phyloP scores from a whole-genome alignment of 2,329 filamentous ascomycete species.

The Sclerotinia glacialis region DNA sequence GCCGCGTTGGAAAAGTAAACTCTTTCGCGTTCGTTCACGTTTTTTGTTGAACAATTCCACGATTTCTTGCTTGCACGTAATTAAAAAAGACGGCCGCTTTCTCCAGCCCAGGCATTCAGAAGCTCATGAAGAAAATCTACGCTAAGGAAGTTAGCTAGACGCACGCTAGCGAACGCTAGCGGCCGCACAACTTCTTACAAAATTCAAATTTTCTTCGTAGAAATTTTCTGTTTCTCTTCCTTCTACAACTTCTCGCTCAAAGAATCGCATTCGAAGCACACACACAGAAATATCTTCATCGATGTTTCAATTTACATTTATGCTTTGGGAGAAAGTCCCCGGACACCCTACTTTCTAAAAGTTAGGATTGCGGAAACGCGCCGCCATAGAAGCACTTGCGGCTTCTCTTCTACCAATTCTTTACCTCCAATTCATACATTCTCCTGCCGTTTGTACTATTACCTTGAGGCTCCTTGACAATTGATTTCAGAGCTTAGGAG shows the following conservation, averaged over 20 bases:
- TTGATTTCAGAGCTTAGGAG: constrained; percentile 39
- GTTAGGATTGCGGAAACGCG: constrained; percentile 84
- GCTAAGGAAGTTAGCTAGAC: constrained; percentile 2
- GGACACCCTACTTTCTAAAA: constrained; percentile 64
- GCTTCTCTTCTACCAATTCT: constrained; percentile 67
- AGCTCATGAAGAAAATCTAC: constrained; percentile 14
- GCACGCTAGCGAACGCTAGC: constrained; percentile 21
- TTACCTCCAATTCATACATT: constrained; percentile 43
- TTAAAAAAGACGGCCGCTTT: constrained; percentile 19
- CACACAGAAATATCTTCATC: constrained; percentile 65
- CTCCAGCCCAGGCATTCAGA: background rate
- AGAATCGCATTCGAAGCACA: constrained; percentile 99
- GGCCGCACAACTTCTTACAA: constrained; percentile 19
- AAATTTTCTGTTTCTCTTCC: constrained; percentile 38
- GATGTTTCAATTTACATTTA: constrained; percentile 39
- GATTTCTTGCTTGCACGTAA: constrained; percentile 19
- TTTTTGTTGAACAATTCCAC: constrained; percentile 4
- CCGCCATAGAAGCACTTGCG: constrained; percentile 99
- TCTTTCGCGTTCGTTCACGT: constrained; percentile 15
- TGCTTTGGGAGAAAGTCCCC: constrained; percentile 99
- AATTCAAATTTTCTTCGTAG: constrained; percentile 1
- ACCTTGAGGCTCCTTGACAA: constrained; percentile 27
- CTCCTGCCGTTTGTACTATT: constrained; percentile 40
- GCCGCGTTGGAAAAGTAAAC: constrained; percentile 1
- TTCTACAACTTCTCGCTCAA: constrained; percentile 80